Evolutionary conservation across 192 early-diverging fungal genomes (phyloP).

Genomic region (Gaertneriomyces sp.): DNA sequence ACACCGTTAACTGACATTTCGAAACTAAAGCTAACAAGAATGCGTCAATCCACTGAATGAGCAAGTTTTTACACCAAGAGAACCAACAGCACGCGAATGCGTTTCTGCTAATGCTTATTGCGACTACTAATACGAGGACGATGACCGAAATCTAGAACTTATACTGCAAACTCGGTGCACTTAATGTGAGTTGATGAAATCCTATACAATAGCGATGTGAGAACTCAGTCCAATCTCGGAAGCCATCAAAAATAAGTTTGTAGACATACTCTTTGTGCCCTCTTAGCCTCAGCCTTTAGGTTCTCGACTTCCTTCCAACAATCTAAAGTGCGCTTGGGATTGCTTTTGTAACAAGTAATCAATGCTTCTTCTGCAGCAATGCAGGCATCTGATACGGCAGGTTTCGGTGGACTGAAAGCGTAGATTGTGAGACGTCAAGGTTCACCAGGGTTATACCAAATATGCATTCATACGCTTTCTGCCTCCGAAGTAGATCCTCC

Average conservation of each 20-base stretch:
- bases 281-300: conserved; percentile 44
- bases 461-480: conserved; percentile 30
- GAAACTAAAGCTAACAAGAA: not conserved
- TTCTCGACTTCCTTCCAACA: conserved; percentile 65
- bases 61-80: not conserved
- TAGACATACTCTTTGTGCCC: conserved; percentile 34
- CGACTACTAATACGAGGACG: no score
- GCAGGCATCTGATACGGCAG: conserved; percentile 5
- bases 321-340: conserved; percentile 48
- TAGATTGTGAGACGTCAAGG: not conserved
- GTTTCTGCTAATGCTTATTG: no score
- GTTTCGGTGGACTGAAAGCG: conserved; percentile 27
- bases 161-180: no score
- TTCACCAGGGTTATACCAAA: not conserved
- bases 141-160: no score
- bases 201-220: no score
- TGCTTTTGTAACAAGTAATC: conserved; percentile 44
- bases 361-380: conserved; percentile 31
- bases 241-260: no score
- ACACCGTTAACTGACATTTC: conserved; percentile 32
- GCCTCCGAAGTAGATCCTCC: conserved; percentile 39
- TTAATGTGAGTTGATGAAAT: no score
- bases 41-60: not conserved
- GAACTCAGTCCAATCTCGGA: no score
- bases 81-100: not conserved